Base-by-base conservation (phyloP, 1,284 basidiomycete genomes). In the Malassezia yamatoensis region DNA sequence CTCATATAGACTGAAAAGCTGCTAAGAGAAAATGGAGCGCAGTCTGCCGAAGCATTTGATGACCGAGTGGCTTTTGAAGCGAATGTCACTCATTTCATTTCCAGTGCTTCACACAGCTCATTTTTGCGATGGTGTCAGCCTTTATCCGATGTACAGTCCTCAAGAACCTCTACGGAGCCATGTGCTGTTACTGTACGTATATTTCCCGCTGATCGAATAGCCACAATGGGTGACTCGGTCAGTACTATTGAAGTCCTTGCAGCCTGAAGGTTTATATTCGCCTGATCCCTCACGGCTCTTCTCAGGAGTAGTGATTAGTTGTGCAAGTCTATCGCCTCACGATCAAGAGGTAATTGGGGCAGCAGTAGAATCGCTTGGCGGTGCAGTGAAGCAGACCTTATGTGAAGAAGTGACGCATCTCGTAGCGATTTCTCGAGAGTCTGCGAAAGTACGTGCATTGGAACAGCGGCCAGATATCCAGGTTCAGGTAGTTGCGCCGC, bases 321-420 rank as follows among this genome's bases (percentile, higher is more conserved):
- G 60, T 49, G 49, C 43, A 41, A 69, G 85, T 79, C 76, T 87
- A 8, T 80, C 82, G 5, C 53, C 77, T 2, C 68, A 81, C 6
- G 87, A 90, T 72, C 76, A 81, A 38, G 86, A 88, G 66, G 81
- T 86, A 6, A 80, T 90, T 39, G 81, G 81, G 0, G 84, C 83
- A 0, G 85, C 83, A 0, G 83, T 90, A 41, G 78, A 80, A 1
- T 81, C 83, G 0, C 81, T 87, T n/a, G 88, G 90, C 0, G 89
- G 90, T 3, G 84, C 86, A 71, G 88, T 83, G 81, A 80, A 85
- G 13, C 77, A 78, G 1, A 83, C 82, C 5, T 80, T 89, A 49
- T 88, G 87, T 0, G 81, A 81, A 55, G 88, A 91, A 61, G 84
- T 89, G 37, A 90, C 88, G 1, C 88, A 91, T 72, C 80, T 90